These are phyloP conservation scores for Cicer bijugum DNA, from an alignment of 306 rosid species.

Conservation along the genomic window DNA sequence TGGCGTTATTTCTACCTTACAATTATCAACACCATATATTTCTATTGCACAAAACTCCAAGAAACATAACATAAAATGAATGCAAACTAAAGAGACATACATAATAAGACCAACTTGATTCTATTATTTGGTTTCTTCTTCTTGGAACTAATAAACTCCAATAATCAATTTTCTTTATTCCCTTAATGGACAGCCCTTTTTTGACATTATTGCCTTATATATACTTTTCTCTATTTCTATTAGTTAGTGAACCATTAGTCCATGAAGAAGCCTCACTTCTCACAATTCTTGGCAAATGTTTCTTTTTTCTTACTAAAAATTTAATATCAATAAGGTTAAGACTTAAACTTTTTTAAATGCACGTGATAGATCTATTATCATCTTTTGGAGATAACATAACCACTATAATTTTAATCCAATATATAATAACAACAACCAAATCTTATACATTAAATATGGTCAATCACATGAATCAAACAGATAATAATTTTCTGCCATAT, in stretches of 20 bases:
- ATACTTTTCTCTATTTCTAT: slow-evolving; percentile 28
- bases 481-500: too few species aligned
- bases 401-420: too few species aligned
- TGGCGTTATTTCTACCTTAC: slow-evolving; percentile 45
- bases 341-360: too few species aligned
- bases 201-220: slow-evolving; percentile 40
- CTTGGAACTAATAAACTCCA: slow-evolving; percentile 52
- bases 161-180: slow-evolving; percentile 23
- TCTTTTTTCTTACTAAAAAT: background rate
- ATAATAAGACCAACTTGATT: slow-evolving; percentile 65
- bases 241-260: slow-evolving; percentile 32
- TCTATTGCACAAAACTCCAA: slow-evolving; percentile 57
- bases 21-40: slow-evolving; percentile 17
- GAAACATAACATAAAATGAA: slow-evolving; percentile 54
- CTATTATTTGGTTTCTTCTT: slow-evolving; percentile 61
- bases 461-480: too few species aligned
- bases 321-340: too few species aligned
- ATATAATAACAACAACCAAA: too few species aligned
- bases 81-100: slow-evolving; percentile 51
- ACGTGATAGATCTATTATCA: too few species aligned
- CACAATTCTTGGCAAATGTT: background rate
- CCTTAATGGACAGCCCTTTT: slow-evolving; percentile 43
- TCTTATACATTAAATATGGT: too few species aligned
- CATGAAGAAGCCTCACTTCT: slow-evolving; percentile 44
- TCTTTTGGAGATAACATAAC: too few species aligned